Evolutionary conservation across 1,284 basidiomycete species (phyloP).

Genomic region (Moesziomyces antarcticus): DNA sequence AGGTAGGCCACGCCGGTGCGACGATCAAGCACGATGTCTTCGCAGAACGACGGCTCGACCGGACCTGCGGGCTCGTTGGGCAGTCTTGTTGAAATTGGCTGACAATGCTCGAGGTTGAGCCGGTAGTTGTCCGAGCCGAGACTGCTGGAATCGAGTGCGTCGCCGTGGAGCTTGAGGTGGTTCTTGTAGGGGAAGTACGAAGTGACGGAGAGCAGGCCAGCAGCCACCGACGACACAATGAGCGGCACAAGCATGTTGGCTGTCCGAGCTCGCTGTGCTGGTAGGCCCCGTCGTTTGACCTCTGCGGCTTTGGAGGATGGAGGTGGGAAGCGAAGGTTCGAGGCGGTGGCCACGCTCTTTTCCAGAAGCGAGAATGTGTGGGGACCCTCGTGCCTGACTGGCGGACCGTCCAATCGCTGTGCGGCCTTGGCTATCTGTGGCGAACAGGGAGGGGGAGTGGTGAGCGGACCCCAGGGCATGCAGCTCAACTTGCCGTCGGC

Average conservation of each 20-base stretch:
- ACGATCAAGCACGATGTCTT: conserved; percentile 49
- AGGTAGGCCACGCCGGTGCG: conserved; percentile 51
- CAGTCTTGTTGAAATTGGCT: conserved; percentile 20
- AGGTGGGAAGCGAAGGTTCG: conserved; percentile 1
- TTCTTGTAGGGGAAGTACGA: conserved; percentile 45
- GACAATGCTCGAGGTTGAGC: conserved; percentile 42
- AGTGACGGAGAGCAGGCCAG: conserved; percentile 32
- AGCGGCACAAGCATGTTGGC: conserved; percentile 32
- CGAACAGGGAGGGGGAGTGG: neutral
- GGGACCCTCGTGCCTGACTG: conserved; percentile 16
- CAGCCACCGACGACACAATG: conserved; percentile 33
- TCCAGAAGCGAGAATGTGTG: neutral
- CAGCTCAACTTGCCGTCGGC: conserved; percentile 31
- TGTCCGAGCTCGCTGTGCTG: neutral
- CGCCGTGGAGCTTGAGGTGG: conserved; percentile 44
- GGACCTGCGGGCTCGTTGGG: conserved; percentile 38
- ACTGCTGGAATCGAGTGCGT: conserved; percentile 2
- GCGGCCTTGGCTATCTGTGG: neutral
- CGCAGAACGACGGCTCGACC: conserved; percentile 50
- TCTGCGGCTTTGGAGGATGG: neutral
- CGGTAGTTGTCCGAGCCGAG: conserved; percentile 1
- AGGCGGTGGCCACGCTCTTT: too few relatives aligned
- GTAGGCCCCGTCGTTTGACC: too few relatives aligned
- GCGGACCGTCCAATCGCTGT: conserved; percentile 10
- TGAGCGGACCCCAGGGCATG: conserved; percentile 11